phyloP scores from a whole-genome alignment of 257 asterid species.

The Nicotiana benthamiana region DNA sequence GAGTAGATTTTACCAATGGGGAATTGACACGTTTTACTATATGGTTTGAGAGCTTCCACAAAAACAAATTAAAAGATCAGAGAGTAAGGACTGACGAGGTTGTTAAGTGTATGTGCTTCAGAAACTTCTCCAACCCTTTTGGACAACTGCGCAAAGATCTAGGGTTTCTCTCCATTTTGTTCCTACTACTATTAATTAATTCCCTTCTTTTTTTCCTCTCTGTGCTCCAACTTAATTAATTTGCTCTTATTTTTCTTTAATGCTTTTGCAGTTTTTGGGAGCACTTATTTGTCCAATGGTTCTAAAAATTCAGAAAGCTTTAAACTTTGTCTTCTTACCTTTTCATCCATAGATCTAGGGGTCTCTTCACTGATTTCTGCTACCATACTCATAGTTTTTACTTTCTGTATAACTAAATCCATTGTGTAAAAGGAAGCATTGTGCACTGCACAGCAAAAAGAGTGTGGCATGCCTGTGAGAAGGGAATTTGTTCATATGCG shows the following conservation, averaged over 20 bases:
- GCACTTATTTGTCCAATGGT: constrained; percentile 17
- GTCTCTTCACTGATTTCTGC: constrained; percentile 12
- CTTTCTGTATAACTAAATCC: constrained; percentile 1
- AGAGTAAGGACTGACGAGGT: constrained; percentile 28
- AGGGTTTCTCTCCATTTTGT: constrained; percentile 59
- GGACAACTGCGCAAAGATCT: constrained; percentile 69
- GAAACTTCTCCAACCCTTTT: constrained; percentile 30
- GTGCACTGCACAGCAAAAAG: not conserved
- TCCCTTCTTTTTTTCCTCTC: not conserved
- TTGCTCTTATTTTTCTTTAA: not conserved
- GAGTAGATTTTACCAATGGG: constrained; percentile 24
- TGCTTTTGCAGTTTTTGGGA: constrained; percentile 12
- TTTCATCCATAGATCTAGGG: constrained; percentile 39
- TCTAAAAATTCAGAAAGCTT: constrained; percentile 12
- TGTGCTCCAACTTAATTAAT: not conserved
- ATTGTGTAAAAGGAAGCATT: not conserved
- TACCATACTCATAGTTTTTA: not conserved
- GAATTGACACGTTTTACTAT: constrained; percentile 45
- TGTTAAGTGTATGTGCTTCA: constrained; percentile 8
- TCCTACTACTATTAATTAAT: constrained; percentile 1
- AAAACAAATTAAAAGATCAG: constrained; percentile 11
- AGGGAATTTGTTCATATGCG: constrained; percentile 9
- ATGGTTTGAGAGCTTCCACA: constrained; percentile 16
- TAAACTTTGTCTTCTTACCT: constrained; percentile 25
- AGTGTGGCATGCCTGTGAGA: not conserved